Evolutionary conservation across 352 stramenopile species (phyloP), one percentile per base, ranked within the genome.

Genomic region (Globisporangium mamillatum): DNA sequence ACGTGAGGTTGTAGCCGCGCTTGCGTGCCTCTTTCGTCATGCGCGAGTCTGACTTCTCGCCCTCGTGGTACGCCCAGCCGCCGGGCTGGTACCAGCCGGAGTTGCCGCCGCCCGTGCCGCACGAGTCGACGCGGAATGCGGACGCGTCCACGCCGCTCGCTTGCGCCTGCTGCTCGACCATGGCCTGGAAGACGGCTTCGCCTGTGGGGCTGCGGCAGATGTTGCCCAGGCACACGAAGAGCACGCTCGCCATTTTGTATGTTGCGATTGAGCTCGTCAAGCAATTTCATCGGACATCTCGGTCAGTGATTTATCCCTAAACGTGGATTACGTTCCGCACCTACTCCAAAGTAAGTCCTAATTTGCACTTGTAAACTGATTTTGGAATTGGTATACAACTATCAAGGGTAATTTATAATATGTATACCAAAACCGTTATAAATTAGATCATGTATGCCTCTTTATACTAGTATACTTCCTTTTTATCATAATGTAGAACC

Each of bases 141-240:
- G 64, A 36, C 29, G 72, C 69, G 22, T 76, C 44, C n/a, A 53
- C 48, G 27, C 58, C 61, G 25, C 70, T 65, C 75, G 73, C 50
- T 68, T 62, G 10, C 34, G 68, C 70, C 18, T 71, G 38, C 8
- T 71, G 71, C 14, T 75, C 77, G 46, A 94, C 86, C 24, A 97
- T 83, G n/a, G 77, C 77, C 66, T 92, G 91, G 70, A 97, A 89
- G 48, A 97, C 84, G 8, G 80, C 90, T 64, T 97, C 91, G 36
- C 81, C 91, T 29, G 86, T 74, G 7, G 88, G 86, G 63, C 84
- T 94, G 41, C 91, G 88, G 76, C 90, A 96, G 63, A 97, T 97
- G 58, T 97, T 97, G 52, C 91, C 91, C 46, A 97, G 76, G 67
- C 91, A 97, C 61, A 97, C 88, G 62, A 97, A 97, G 68, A 97